Evolutionary conservation across 2,329 filamentous ascomycete genomes (phyloP).

Genomic region (Aureobasidium leucospermi): DNA sequence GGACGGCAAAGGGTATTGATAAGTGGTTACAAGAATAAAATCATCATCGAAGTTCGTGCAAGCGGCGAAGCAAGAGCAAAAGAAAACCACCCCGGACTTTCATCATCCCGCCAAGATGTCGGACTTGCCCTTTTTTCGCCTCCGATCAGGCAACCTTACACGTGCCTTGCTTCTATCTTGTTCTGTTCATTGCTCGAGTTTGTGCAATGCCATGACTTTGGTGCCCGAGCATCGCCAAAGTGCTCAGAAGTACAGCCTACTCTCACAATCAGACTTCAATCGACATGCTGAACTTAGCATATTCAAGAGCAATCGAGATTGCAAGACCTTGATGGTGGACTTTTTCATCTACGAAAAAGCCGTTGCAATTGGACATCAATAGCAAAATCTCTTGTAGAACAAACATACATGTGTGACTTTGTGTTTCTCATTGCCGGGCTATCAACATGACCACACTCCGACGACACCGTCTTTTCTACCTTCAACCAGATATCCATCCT

Average conservation of each 20-base stretch:
- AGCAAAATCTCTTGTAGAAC: no score
- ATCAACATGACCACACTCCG: constrained; percentile 77
- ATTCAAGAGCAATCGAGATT: no score
- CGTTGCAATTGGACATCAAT: no score
- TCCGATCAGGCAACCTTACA: background rate
- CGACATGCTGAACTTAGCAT: no score
- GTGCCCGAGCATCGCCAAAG: no score
- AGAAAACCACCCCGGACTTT: background rate
- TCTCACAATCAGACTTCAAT: no score
- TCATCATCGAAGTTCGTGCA: background rate
- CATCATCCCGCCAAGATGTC: constrained; percentile 6
- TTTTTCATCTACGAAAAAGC: background rate
- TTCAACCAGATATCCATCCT: constrained; percentile 90
- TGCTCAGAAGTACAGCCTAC: no score
- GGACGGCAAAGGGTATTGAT: background rate
- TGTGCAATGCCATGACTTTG: no score
- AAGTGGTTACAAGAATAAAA: background rate
- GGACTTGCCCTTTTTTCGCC: background rate
- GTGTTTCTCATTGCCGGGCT: background rate
- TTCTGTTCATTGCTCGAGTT: background rate
- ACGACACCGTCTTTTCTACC: constrained; percentile 81
- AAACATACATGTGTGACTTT: background rate
- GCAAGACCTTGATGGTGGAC: background rate
- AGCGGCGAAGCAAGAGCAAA: constrained; percentile 1
- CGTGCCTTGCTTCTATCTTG: background rate